Base-by-base conservation (phyloP, 2,329 filamentous ascomycete species). In the Aureobasidium sp. region DNA sequence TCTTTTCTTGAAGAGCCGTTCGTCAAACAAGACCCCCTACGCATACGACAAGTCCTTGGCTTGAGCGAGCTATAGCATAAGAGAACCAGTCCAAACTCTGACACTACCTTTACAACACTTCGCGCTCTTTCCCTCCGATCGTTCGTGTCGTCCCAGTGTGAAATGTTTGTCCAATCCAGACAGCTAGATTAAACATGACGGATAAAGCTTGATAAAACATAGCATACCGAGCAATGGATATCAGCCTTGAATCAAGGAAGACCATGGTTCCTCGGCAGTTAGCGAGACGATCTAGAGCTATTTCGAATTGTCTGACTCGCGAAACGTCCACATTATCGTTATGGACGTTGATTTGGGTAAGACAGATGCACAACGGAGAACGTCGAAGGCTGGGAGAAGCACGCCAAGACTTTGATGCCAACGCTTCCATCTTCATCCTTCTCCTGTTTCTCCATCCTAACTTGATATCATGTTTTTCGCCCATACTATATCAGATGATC, bases 1-100 rank as follows among this genome's bases (percentile, higher is more conserved):
- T 53, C 65, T 75, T 52, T 78, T 77, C 65, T 61, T 78, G 62
- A 74, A 70, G 64, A 74, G 72, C 49, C 70, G 74, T 48, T 63
- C 63, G 22, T 51, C 57, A 34, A 42, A 36, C 37, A 60, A 60
- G 36, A 51, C 20, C 14, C 31, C 44, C 57, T 60, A 60, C 29
- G 36, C 20, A 31, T 42, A 42, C 14, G 57, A 60, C 34, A 60
- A 60, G 36, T 60, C 57, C 20, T 51, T 60, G 57, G 57, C 57
- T 51, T 60, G 37, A 60, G 57, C 57, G 31, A 27, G 12, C 37
- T 42, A 44, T 56, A 52, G 51, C 37, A 55, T 42, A 22, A 25
- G 37, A 55, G 17, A 53, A 27, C 37, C 51, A 55, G 51, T 41
- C 7, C 37, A 27, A 37, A 29, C 15, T 27, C 25, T 29, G 45